Base-by-base conservation (phyloP, 306 rosid species). In the Sicyos baderoa region DNA sequence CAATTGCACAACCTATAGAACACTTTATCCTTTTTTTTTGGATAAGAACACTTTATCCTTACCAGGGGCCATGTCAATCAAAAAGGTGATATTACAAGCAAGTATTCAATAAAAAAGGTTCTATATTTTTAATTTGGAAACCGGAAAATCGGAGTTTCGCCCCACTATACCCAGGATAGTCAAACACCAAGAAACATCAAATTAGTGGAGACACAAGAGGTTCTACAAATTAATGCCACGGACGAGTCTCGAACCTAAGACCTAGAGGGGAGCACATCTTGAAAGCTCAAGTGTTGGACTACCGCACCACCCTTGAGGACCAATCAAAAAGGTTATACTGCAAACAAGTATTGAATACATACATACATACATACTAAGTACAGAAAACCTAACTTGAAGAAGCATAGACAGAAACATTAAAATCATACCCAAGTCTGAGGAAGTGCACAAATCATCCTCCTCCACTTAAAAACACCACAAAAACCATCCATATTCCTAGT, bases 371-470 rank as follows among this genome's bases (percentile, higher is more conserved):
- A 65, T 45, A 18, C 13, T 0, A 7, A 66, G 37, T 22, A 45
- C 35, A 66, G 13, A 22, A 19, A 65, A 65, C 5, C 54, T 23
- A 55, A 65, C 54, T 45, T 45, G 56, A 66, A 66, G 40, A 45
- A 66, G 15, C 22, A 47, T 47, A 22, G 53, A 5, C 53, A 47
- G 19, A 45, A 66, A 22, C 55, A 2, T 44, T 3, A 15, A 66
- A 47, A 14, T 22, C 16, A 11, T 12, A 19, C 29, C 9, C 29
- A 42, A 17, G 7, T 63, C 25, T 35, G 49, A 16, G 40, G 4
- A 64, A 21, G 2, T 0, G 22, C 35, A 2, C 51, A 44, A 2
- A 48, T 19, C 7, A 16, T 37, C 49, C 37, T 37, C 27, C 50
- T 37, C 68, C 68, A 61, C 25, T 61, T n/a, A n/a, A 7, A 61